Conservation (phyloP, 2,329 filamentous ascomycete genomes). For the Venturiaceae sp. region DNA sequence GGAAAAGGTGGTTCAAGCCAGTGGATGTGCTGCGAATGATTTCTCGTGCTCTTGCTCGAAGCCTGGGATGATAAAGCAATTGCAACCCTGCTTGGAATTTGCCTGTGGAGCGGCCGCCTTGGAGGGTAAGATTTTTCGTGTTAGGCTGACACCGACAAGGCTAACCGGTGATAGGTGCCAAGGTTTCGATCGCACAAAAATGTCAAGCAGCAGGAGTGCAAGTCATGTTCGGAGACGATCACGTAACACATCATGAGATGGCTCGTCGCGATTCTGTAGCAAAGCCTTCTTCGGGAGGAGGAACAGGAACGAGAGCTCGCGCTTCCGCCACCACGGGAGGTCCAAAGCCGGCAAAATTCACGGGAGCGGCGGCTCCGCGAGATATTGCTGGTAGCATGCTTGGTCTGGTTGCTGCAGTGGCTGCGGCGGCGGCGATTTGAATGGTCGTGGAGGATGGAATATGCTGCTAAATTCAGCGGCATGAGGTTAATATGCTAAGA, state of each 20-base stretch:
- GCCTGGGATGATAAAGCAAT: background rate
- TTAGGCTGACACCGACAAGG: no score
- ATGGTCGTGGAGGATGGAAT: background rate
- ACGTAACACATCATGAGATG: background rate
- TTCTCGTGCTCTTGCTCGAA: background rate
- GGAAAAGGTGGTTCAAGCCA: background rate
- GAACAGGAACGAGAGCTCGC: background rate
- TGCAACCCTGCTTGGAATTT: background rate
- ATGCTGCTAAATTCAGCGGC: background rate
- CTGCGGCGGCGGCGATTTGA: background rate
- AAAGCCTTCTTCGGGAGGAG: no score
- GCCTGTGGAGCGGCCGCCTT: background rate
- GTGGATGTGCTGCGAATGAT: background rate
- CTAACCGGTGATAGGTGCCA: background rate
- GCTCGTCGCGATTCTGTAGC: background rate
- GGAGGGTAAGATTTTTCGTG: background rate
- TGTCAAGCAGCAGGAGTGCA: background rate
- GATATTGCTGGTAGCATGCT: background rate
- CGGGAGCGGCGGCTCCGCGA: background rate
- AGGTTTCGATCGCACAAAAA: background rate
- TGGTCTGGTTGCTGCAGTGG: background rate
- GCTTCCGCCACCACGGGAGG: background rate
- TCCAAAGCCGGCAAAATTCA: background rate
- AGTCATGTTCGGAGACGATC: background rate
- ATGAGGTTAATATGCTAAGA: background rate